Conservation (phyloP, 208 protist genomes). For the Leishmania martiniquensis region DNA sequence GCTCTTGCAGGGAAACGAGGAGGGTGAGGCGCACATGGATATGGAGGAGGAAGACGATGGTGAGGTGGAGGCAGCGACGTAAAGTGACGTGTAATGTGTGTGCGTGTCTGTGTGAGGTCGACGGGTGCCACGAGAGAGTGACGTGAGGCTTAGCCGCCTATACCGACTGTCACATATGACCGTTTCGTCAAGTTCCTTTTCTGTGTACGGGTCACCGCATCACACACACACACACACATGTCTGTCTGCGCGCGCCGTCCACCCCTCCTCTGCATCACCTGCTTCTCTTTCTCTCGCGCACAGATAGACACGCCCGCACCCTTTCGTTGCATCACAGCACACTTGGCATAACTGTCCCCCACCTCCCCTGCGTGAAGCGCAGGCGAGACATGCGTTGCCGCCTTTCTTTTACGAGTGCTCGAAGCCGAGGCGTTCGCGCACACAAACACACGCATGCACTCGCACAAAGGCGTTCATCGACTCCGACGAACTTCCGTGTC, state of each 20-base stretch:
- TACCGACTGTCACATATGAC: neutral
- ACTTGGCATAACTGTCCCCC: neutral
- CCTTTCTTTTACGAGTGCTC: neutral
- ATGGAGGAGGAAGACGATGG: constrained; percentile 7
- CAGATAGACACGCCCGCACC: too few relatives aligned
- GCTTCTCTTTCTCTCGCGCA: neutral
- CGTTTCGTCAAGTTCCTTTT: neutral
- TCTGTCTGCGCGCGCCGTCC: neutral
- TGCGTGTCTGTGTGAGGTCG: neutral
- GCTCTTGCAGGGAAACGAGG: constrained; percentile 20
- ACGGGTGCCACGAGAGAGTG: neutral
- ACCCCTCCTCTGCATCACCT: neutral
- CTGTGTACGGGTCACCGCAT: neutral
- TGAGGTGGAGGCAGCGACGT: neutral
- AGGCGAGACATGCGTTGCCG: neutral
- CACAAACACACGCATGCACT: neutral
- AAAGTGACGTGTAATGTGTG: neutral
- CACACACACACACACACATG: neutral
- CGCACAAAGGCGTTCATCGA: neutral
- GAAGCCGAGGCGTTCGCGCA: neutral
- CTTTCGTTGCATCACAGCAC: neutral
- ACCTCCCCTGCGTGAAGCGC: neutral
- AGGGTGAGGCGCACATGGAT: constrained; percentile 5
- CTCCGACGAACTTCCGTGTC: neutral
- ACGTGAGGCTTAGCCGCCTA: neutral